These are phyloP conservation scores for Claviceps digitariae DNA, from an alignment of 2,329 filamentous ascomycete species.

Conservation along the genomic window DNA sequence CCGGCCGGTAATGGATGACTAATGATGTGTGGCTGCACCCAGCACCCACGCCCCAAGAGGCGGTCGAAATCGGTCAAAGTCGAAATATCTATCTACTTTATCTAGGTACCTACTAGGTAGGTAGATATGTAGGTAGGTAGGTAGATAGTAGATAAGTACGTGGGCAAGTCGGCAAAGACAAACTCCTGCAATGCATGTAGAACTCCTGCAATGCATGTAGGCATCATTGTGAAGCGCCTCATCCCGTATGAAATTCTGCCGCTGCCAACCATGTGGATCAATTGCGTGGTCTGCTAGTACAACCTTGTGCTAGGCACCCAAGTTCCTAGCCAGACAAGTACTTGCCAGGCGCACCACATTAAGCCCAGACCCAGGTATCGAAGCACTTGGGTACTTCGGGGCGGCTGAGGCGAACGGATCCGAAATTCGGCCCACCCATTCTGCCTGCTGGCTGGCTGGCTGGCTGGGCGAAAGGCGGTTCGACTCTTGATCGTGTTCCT, in stretches of 20 bases:
- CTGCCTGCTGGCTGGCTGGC: no score
- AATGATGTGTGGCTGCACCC: slow-evolving; percentile 1
- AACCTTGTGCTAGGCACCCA: neutral
- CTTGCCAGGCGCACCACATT: neutral
- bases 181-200: no score
- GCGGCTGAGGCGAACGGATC: neutral
- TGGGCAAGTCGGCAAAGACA: no score
- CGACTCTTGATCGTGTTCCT: neutral
- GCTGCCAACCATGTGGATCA: neutral
- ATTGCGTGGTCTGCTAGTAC: neutral
- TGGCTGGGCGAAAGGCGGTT: neutral
- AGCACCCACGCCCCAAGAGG: no score
- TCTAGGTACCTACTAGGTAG: no score
- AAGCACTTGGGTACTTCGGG: neutral
- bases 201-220: neutral
- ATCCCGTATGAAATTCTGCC: no score
- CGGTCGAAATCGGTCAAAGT: no score
- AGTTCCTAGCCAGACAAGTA: neutral
- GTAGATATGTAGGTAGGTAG: no score
- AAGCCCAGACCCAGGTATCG: rapidly evolving
- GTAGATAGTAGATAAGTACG: no score
- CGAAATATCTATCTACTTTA: no score
- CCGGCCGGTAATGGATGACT: slow-evolving; percentile 1
- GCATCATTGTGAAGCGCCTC: neutral
- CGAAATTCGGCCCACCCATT: neutral